Conservation (phyloP, 257 asterid genomes). For the Solanum medicagineum region DNA sequence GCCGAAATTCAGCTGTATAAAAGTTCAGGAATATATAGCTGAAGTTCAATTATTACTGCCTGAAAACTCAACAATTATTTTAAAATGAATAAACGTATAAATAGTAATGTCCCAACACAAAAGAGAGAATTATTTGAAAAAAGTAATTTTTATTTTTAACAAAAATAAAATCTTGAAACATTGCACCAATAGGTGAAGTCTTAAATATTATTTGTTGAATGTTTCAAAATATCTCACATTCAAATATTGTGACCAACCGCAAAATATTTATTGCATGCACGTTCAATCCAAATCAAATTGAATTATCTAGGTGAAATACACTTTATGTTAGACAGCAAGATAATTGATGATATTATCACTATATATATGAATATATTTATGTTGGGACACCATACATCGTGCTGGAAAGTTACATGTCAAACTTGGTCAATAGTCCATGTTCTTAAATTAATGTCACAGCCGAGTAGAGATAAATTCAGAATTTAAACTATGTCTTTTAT, state of each 20-base stretch:
- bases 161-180: neutral
- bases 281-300: neutral
- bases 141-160: neutral
- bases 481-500: neutral
- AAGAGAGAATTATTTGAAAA: too few relatives aligned
- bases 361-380: neutral
- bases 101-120: too few relatives aligned
- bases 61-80: neutral
- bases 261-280: neutral
- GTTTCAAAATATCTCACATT: neutral
- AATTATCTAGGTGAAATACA: neutral
- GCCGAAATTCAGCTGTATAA: too few relatives aligned
- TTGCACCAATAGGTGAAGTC: neutral
- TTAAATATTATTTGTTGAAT: neutral
- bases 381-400: neutral
- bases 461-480: neutral
- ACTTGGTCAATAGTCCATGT: neutral
- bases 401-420: neutral
- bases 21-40: too few relatives aligned
- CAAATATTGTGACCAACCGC: neutral
- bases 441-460: neutral
- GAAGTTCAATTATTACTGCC: too few relatives aligned
- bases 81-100: too few relatives aligned
- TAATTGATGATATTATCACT: neutral
- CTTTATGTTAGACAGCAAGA: neutral